A percentile compares a stretch with the other conserved stretches of the same genome.
These are phyloP conservation scores for Vigna mungo DNA, from an alignment of 306 rosid species.

Conservation along the genomic window DNA sequence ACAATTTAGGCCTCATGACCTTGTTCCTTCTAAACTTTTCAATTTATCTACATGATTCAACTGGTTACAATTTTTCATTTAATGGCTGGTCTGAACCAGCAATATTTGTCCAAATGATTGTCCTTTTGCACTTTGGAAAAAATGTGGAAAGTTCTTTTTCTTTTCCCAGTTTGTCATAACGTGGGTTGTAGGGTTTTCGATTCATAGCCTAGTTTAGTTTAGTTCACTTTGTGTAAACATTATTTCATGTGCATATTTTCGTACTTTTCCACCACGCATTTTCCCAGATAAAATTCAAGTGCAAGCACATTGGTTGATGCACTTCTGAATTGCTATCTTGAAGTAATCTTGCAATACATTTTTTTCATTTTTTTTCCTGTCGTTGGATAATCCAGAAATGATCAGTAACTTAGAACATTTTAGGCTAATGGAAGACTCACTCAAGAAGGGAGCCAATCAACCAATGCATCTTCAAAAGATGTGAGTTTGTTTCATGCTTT, in stretches of 20 bases:
- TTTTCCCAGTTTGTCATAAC: not conserved
- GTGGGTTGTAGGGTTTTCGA: too few relatives aligned
- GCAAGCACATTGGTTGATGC: constrained; percentile 14
- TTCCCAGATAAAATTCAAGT: not conserved
- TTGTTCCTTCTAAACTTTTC: too few relatives aligned
- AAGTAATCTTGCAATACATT: constrained; percentile 28
- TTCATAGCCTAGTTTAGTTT: too few relatives aligned
- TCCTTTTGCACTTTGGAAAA: not conserved
- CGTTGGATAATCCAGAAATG: constrained; percentile 57
- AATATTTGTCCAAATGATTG: not conserved
- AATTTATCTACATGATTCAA: not conserved
- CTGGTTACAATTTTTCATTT: not conserved
- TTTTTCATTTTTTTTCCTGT: constrained; percentile 42
- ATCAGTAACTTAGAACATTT: constrained; percentile 52
- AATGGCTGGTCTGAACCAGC: not conserved
- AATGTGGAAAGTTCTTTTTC: not conserved
- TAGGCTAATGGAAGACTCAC: constrained; percentile 58
- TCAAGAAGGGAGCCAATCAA: constrained; percentile 52
- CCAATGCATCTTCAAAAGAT: constrained; percentile 54
- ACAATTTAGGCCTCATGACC: too few relatives aligned
- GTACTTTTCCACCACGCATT: not conserved
- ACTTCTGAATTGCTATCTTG: constrained; percentile 8
- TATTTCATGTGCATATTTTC: not conserved
- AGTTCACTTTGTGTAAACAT: too few relatives aligned
- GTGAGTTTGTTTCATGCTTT: constrained; percentile 30